These are phyloP conservation scores for Jaltomata sinuosa DNA, from an alignment of 257 asterid genomes.

Conservation along the genomic window DNA sequence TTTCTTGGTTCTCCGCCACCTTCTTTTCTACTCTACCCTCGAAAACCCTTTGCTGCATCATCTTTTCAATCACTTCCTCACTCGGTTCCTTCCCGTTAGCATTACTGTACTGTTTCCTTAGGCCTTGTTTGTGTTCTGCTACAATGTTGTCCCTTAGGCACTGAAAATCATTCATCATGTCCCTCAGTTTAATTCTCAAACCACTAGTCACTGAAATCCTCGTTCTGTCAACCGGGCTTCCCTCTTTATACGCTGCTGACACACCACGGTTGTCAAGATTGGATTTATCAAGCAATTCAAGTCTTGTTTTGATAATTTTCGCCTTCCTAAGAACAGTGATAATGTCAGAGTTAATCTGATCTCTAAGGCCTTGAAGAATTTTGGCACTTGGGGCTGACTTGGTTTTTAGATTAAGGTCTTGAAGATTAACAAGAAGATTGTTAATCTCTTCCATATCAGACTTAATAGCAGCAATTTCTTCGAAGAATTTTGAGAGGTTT, in stretches of 20 bases:
- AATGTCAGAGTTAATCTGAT: constrained; percentile 52
- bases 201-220: constrained; percentile 65
- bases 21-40: constrained; percentile 38
- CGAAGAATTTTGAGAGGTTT: constrained; percentile 52
- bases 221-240: constrained; percentile 53
- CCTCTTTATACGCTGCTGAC: constrained; percentile 20
- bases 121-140: constrained; percentile 48
- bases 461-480: constrained; percentile 42
- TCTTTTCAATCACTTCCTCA: constrained; percentile 48
- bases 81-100: constrained; percentile 41
- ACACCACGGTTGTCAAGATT: constrained; percentile 32
- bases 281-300: constrained; percentile 60
- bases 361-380: constrained; percentile 56
- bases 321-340: constrained; percentile 55
- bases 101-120: constrained; percentile 31
- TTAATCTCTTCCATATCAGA: constrained; percentile 62
- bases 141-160: constrained; percentile 44
- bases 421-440: constrained; percentile 57
- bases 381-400: constrained; percentile 41
- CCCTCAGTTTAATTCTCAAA: constrained; percentile 47
- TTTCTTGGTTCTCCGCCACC: constrained; percentile 35
- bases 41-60: constrained; percentile 16
- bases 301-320: constrained; percentile 40
- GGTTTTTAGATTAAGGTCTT: constrained; percentile 45
- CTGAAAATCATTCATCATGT: constrained; percentile 65